Percentiles rank a stretch among this genome's conserved stretches.
Conservation (phyloP, 1,139 yeast genomes). For the Suhomyces anneliseae region DNA sequence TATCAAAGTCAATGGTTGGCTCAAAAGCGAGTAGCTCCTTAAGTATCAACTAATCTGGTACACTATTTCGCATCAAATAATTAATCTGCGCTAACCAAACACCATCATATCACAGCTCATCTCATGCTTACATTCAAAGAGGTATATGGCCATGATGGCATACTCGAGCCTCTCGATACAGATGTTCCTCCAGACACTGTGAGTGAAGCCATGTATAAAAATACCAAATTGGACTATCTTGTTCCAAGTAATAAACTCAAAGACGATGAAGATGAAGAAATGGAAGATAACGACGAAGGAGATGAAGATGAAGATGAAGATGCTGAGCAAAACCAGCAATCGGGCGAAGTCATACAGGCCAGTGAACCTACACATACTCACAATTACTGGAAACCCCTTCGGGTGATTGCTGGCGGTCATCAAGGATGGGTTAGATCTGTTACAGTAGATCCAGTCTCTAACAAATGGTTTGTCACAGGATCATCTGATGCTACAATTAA, state of each 20-base stretch:
- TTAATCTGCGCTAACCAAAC: neutral
- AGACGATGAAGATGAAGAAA: constrained; percentile 2
- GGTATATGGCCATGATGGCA: constrained; percentile 5
- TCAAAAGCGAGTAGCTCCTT: too few relatives aligned
- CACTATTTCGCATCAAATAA: neutral
- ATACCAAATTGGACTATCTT: constrained; percentile 27
- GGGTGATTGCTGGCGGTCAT: constrained; percentile 82
- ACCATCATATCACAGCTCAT: neutral
- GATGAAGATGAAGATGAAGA: neutral
- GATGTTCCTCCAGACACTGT: constrained; percentile 32
- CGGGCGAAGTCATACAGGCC: neutral
- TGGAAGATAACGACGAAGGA: neutral
- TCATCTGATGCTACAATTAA: constrained; percentile 86
- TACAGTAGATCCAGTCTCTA: constrained; percentile 75
- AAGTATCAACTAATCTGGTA: too few relatives aligned
- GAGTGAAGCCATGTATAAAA: constrained; percentile 35
- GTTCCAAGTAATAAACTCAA: constrained; percentile 7
- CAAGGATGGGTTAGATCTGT: constrained; percentile 88
- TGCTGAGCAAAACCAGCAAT: neutral
- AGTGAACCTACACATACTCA: neutral
- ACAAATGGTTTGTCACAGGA: constrained; percentile 91
- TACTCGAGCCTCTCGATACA: constrained; percentile 16
- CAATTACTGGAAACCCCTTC: constrained; percentile 58
- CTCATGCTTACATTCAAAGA: constrained; percentile 5
- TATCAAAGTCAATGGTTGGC: too few relatives aligned